Base-by-base conservation (phyloP, 2,329 filamentous ascomycete species). In the Chrysoporthe austroafricana region DNA sequence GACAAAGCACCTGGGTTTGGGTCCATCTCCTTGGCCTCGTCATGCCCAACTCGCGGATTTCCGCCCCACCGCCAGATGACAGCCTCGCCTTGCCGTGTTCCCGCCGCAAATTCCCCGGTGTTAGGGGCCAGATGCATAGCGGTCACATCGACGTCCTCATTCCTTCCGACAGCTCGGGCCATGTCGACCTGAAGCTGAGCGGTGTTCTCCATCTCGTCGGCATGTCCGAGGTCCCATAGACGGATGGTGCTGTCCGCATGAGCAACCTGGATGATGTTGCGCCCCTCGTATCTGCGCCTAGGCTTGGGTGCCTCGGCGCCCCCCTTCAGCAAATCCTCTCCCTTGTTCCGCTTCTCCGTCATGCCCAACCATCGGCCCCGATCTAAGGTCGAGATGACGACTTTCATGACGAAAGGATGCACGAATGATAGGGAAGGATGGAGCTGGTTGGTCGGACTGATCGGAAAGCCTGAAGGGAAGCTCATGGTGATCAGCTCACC, bases 181-280 rank as follows among this genome's bases (percentile, higher is more conserved):
- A 98, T 83, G 74, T 99, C 95, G 6, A 97, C 89, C 79, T 99
- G 95, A 34, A 98, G 81, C 64, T 93, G 85, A 4, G 84, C 83
- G 14, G 88, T 85, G 74, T 98, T 98, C 78, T 99, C 96, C 62
- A 99, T 91, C 74, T 97, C 93, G 75, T 99, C 96, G 16, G 89
- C 92, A 74, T 97, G 92, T 0, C 96, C 96, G 26, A 91, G 88
- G 78, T 99, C 96, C 94, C 94, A 99, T 7, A 98, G 83, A 43
- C 94, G 86, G n/a, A 99, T 84, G 0, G 92, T 96, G 64, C 94
- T 93, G 78, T 99, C 96, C 3, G 91, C 93, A 77, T 99, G 95
- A 0, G 93, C 91, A 4, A 92, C 93, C 70, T 95, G 91, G 7
- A 97, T 86, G 57, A 98, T 87, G 67, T 94, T 97, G 60, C 96